Conservation (phyloP, 2,329 filamentous ascomycete genomes). For the Fusarium anthophilum region DNA sequence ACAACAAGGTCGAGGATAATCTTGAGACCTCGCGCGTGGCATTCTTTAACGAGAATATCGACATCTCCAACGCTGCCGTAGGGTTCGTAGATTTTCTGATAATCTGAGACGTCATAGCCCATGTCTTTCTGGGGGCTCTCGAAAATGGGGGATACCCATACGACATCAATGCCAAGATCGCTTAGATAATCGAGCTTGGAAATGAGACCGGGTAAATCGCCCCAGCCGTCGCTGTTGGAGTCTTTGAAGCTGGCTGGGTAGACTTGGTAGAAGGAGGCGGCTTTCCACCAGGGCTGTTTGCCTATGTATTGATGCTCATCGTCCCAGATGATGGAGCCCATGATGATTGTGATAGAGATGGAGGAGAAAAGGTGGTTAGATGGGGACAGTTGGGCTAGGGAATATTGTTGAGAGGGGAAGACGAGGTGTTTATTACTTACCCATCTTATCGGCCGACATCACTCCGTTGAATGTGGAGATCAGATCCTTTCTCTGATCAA, state of each 20-base stretch:
- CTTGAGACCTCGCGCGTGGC: constrained; percentile 69
- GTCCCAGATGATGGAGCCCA: constrained; percentile 49
- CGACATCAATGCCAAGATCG: constrained; percentile 68
- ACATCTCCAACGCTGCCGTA: constrained; percentile 76
- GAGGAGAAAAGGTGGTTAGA: not conserved
- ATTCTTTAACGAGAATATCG: constrained; percentile 67
- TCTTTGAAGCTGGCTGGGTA: constrained; percentile 69
- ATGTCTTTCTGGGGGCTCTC: constrained; percentile 72
- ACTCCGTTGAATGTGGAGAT: constrained; percentile 13
- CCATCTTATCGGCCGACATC: not conserved
- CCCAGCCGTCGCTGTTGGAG: constrained; percentile 69
- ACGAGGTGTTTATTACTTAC: constrained; percentile 9
- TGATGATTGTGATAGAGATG: constrained; percentile 8
- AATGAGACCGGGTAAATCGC: constrained; percentile 72
- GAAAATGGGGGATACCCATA: constrained; percentile 66
- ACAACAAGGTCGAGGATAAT: constrained; percentile 78
- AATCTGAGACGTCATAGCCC: constrained; percentile 79
- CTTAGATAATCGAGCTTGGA: constrained; percentile 72
- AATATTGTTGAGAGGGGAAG: not conserved
- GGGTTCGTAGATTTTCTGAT: constrained; percentile 70
- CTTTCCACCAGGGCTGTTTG: constrained; percentile 57
- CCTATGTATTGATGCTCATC: constrained; percentile 44
- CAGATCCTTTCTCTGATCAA: not conserved
- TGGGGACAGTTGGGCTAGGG: too few relatives aligned
- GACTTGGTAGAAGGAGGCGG: constrained; percentile 60